These are phyloP conservation scores for Clarireedia hainanense DNA, from an alignment of 2,329 filamentous ascomycete species.

Conservation along the genomic window DNA sequence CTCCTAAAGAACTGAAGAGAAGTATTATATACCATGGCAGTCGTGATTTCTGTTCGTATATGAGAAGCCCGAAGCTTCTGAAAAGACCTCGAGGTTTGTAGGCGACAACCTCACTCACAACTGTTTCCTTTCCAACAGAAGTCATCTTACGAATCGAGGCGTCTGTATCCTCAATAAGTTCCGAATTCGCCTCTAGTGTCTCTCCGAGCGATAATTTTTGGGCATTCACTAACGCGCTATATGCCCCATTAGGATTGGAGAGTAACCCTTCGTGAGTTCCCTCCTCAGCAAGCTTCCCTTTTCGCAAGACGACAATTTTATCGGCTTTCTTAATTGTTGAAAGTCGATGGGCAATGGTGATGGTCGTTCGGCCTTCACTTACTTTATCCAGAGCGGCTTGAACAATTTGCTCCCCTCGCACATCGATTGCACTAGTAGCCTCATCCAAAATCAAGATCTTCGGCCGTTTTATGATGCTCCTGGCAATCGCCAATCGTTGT, in stretches of 20 bases:
- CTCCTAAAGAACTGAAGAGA: constrained; percentile 33
- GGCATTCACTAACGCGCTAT: constrained; percentile 58
- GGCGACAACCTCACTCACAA: constrained; percentile 13
- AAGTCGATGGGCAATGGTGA: constrained; percentile 85
- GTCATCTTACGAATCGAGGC: constrained; percentile 18
- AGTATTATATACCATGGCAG: constrained; percentile 44
- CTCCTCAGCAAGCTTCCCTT: constrained; percentile 63
- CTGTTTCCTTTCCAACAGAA: constrained; percentile 18
- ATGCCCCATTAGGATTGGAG: constrained; percentile 48
- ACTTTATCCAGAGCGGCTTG: constrained; percentile 48
- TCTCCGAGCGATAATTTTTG: constrained; percentile 35
- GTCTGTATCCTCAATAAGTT: constrained; percentile 20
- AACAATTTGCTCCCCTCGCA: constrained; percentile 43
- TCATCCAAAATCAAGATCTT: constrained; percentile 66
- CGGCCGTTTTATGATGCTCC: constrained; percentile 65
- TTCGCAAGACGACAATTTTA: constrained; percentile 67
- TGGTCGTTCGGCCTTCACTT: constrained; percentile 62
- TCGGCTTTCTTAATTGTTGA: constrained; percentile 78
- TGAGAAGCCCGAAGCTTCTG: constrained; percentile 43
- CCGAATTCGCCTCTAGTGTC: constrained; percentile 18
- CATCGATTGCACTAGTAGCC: constrained; percentile 43
- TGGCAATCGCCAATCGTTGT: constrained; percentile 64
- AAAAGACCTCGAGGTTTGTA: constrained; percentile 37
- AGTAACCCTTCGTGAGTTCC: constrained; percentile 71
- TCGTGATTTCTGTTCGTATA: constrained; percentile 46